Conservation (phyloP, 2,329 filamentous ascomycete genomes). For the Monosporascus ibericus region DNA sequence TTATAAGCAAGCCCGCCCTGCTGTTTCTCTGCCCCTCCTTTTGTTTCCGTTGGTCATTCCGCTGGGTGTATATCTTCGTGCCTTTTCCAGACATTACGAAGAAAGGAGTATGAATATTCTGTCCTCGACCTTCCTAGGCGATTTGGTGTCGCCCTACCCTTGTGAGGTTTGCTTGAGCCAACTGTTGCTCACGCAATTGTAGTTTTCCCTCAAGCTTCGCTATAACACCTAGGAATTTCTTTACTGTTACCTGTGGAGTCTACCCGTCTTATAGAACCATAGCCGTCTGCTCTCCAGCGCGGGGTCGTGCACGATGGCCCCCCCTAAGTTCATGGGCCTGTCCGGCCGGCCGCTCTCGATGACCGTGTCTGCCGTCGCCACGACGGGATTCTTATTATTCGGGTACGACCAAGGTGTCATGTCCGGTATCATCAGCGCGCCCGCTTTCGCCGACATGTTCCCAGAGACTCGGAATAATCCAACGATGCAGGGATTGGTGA, state of each 20-base stretch:
- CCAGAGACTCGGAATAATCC: constrained; percentile 34
- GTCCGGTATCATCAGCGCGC: constrained; percentile 46
- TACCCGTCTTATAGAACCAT: too few species aligned
- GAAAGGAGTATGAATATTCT: too few species aligned
- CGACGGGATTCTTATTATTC: constrained; percentile 55
- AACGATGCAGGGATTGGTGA: constrained; percentile 42
- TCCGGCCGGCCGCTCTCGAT: constrained; percentile 51
- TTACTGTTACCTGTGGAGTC: too few species aligned
- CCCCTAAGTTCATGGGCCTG: constrained; percentile 52
- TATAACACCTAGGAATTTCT: too few species aligned
- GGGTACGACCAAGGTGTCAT: constrained; percentile 51
- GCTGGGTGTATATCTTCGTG: not conserved
- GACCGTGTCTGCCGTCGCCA: constrained; percentile 56
- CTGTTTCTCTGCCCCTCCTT: not conserved
- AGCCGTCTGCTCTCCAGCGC: not conserved
- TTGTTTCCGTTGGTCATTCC: not conserved
- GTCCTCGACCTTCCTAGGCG: too few species aligned
- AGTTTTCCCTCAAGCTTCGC: too few species aligned
- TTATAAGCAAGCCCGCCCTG: not conserved
- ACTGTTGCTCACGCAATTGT: too few species aligned
- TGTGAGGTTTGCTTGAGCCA: too few species aligned
- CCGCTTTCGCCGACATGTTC: constrained; percentile 44
- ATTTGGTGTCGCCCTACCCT: too few species aligned
- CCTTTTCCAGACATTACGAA: too few species aligned
- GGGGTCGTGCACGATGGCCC: constrained; percentile 35